Evolutionary conservation across 345 rosid species (phyloP).

Genomic region (Populus euphratica): DNA sequence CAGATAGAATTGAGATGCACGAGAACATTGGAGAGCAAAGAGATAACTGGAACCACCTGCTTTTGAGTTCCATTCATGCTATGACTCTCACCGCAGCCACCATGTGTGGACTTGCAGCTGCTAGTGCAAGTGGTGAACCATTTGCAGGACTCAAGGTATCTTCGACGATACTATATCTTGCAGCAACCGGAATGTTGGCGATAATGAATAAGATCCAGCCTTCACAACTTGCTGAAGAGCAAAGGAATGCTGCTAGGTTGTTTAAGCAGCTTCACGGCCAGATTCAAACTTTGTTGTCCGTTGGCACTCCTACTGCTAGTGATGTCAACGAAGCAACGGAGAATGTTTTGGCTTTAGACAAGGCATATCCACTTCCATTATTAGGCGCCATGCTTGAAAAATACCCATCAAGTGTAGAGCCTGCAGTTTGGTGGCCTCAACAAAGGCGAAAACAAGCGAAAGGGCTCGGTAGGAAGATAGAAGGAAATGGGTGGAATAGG

Average conservation of each 20-base stretch:
- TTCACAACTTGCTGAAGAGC: conserved; percentile 61
- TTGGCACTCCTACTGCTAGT: conserved; percentile 18
- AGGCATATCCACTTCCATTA: conserved; percentile 56
- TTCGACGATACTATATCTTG: conserved; percentile 35
- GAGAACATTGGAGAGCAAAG: conserved; percentile 48
- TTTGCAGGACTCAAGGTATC: conserved; percentile 33
- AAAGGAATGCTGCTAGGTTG: conserved; percentile 47
- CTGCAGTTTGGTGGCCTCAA: conserved; percentile 56
- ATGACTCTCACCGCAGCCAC: conserved; percentile 49
- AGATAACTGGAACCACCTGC: conserved; percentile 50
- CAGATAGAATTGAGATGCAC: conserved; percentile 56
- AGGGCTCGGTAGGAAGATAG: neutral
- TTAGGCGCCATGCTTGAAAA: conserved; percentile 49
- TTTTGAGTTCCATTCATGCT: conserved; percentile 43
- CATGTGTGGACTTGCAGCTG: conserved; percentile 39
- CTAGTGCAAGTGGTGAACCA: conserved; percentile 13
- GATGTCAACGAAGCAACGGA: conserved; percentile 45
- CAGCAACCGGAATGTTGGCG: conserved; percentile 40
- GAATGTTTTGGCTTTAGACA: conserved; percentile 46
- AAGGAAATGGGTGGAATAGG: conserved; percentile 39
- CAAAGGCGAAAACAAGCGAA: neutral
- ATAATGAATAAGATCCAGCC: conserved; percentile 53
- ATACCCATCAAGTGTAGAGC: conserved; percentile 40
- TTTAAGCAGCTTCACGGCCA: conserved; percentile 46
- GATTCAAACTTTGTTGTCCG: conserved; percentile 26